These are phyloP conservation scores for Stephania japonica DNA, from an alignment of 164 flowering plant genomes.

Conservation along the genomic window DNA sequence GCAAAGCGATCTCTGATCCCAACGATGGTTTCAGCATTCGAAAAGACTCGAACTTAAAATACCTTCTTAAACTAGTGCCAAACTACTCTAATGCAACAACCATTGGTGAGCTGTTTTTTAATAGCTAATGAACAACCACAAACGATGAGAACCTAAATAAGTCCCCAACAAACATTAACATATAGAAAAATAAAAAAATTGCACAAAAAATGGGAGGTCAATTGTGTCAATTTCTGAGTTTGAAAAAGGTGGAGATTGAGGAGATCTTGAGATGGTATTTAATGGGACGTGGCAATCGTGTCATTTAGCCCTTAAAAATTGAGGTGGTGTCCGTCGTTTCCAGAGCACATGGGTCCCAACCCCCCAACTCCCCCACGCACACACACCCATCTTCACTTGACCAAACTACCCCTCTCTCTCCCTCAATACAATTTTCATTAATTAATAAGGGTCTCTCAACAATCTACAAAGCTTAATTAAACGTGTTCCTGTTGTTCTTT, in stretches of 20 bases:
- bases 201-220: neutral
- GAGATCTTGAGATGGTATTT: slow-evolving; percentile 10
- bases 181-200: no score
- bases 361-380: neutral
- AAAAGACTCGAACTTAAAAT: no score
- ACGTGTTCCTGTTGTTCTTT: neutral
- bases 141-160: no score
- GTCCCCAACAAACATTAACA: no score
- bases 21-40: no score
- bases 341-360: slow-evolving; percentile 12
- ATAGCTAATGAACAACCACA: no score
- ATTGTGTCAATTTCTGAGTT: neutral
- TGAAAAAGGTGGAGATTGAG: slow-evolving; percentile 1
- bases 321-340: slow-evolving; percentile 29
- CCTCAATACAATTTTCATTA: neutral
- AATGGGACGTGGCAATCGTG: slow-evolving; percentile 19
- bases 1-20: no score
- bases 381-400: neutral
- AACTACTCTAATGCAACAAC: no score
- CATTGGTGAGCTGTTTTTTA: no score
- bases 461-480: no score
- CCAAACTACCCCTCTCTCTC: slow-evolving; percentile 9
- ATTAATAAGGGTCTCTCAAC: no score
- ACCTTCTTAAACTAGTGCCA: no score
- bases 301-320: slow-evolving; percentile 22